Evolutionary conservation across 768 basidiomycete genomes (phyloP).

Genomic region (Imleria badia): DNA sequence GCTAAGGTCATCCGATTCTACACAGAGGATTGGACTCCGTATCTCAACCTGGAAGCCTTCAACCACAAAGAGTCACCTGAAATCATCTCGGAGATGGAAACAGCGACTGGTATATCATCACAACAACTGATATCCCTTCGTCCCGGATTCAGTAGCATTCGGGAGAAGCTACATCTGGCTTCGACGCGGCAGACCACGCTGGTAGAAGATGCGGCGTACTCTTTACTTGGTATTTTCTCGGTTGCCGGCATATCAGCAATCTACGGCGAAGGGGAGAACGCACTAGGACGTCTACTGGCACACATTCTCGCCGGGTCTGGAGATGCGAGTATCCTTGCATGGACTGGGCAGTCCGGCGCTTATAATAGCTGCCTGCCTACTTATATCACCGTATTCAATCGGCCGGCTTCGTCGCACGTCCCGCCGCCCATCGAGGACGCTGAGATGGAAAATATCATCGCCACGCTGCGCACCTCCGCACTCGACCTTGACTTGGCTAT

Average conservation of each 20-base stretch:
- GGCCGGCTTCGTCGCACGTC: not conserved
- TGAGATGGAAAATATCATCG: not conserved
- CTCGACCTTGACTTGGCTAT: not conserved
- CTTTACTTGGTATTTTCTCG: not conserved
- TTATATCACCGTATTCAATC: not conserved
- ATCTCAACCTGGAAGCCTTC: not conserved
- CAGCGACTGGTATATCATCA: not conserved
- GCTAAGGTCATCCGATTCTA: not conserved
- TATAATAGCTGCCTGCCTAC: constrained; percentile 6
- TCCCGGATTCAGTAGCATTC: not conserved
- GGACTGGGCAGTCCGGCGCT: constrained; percentile 1
- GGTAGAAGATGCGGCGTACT: constrained; percentile 1
- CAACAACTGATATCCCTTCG: not conserved
- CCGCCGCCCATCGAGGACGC: not conserved
- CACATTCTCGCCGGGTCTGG: not conserved
- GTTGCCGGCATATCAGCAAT: not conserved
- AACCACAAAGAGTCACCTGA: constrained; percentile 2
- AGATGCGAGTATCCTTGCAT: constrained; percentile 5
- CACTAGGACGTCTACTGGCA: not conserved
- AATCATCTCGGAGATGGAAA: constrained; percentile 8
- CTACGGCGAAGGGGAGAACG: not conserved
- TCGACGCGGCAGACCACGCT: not conserved
- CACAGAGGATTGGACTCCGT: not conserved
- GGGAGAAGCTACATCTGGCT: not conserved
- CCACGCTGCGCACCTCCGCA: not conserved